phyloP scores from a whole-genome alignment of 345 rosid genomes.

The Ailanthus altissimus region DNA sequence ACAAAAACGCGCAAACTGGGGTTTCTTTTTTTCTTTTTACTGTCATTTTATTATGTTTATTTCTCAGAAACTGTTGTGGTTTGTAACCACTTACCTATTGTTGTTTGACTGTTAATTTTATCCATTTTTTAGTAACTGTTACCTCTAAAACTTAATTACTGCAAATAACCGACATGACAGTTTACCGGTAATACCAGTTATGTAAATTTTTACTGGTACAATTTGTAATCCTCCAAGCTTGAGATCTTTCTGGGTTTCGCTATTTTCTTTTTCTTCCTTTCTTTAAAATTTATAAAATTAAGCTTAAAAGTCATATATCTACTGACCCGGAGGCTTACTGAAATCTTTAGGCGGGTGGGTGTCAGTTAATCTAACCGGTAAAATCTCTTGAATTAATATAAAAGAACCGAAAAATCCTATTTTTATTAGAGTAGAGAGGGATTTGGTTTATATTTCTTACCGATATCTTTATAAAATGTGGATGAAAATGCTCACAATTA shows the following conservation, averaged over 20 bases:
- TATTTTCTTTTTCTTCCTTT: background rate
- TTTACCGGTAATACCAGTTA: background rate
- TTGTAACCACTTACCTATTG: background rate
- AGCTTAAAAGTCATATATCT: too few relatives aligned
- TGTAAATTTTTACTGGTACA: background rate
- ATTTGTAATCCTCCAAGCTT: background rate
- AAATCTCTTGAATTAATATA: background rate
- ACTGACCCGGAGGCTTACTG: too few relatives aligned
- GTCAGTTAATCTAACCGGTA: too few relatives aligned
- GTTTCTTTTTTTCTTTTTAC: background rate
- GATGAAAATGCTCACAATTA: background rate
- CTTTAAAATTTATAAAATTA: background rate
- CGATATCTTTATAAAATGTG: background rate
- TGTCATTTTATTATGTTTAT: background rate
- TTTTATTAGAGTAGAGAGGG: background rate
- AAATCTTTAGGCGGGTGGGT: too few relatives aligned
- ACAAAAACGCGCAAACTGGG: constrained; percentile 8
- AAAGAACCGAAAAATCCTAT: background rate
- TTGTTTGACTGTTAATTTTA: background rate
- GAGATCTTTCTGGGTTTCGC: background rate
- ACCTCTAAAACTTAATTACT: background rate
- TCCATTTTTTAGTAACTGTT: background rate
- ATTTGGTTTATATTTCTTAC: background rate
- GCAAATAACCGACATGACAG: background rate
- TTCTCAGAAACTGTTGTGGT: background rate